Percentiles rank a stretch among this genome's conserved stretches.
Conservation (phyloP, 192 early-diverging fungal genomes). For the Mortierella claussenii region DNA sequence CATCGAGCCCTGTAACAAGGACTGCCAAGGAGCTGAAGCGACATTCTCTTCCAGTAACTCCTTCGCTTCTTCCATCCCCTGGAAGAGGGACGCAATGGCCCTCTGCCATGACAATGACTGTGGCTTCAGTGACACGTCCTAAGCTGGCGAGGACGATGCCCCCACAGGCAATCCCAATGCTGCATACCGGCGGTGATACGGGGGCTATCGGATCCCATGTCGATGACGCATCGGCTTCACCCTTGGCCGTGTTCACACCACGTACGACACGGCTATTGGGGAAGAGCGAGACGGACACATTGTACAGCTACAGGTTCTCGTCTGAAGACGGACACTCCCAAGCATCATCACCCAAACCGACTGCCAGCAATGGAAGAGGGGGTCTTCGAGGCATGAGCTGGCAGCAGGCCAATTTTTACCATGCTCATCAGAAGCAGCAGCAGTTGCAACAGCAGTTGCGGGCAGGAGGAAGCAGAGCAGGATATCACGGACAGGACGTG, state of each 20-base stretch:
- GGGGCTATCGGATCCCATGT: too few species aligned
- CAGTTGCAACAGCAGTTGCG: not conserved
- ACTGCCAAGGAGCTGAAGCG: constrained; percentile 24
- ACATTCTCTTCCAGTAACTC: constrained; percentile 20
- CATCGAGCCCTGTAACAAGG: constrained; percentile 4
- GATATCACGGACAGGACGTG: too few species aligned
- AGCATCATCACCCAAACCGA: not conserved
- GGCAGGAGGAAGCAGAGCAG: not conserved
- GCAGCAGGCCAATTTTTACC: too few species aligned
- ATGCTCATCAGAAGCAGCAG: too few species aligned
- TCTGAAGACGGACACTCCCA: not conserved
- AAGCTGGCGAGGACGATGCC: constrained; percentile 25
- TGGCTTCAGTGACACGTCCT: constrained; percentile 3
- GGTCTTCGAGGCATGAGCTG: too few species aligned
- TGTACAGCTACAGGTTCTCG: constrained; percentile 12
- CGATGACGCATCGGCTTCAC: not conserved
- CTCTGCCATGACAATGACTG: constrained; percentile 17
- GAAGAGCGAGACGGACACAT: constrained; percentile 11
- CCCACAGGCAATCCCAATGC: constrained; percentile 17
- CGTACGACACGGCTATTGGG: constrained; percentile 12
- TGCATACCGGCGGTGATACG: not conserved
- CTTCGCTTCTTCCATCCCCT: too few species aligned
- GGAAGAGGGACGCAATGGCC: constrained; percentile 36
- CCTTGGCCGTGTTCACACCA: constrained; percentile 8
- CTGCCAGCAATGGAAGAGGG: not conserved